A percentile compares a stretch with the other conserved stretches of the same genome.
Evolutionary conservation across 345 rosid species (phyloP).

Genomic region (Leavenworthia alabamica): DNA sequence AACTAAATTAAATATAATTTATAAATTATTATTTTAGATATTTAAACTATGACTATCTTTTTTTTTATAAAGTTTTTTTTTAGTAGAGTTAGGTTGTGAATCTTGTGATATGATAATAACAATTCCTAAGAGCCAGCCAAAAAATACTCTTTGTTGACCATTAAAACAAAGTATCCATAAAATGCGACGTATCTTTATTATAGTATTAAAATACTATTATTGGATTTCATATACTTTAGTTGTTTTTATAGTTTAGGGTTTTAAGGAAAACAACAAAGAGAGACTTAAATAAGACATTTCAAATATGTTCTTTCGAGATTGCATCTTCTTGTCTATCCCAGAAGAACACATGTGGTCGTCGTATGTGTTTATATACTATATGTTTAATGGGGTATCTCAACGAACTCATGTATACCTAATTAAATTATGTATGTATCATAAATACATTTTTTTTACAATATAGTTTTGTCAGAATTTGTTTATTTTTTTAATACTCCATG

Average conservation of each 20-base stretch:
- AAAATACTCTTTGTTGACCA: neutral
- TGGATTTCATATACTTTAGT: neutral
- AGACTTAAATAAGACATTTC: neutral
- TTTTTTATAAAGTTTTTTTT: neutral
- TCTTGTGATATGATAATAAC: constrained; percentile 1
- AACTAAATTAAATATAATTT: neutral
- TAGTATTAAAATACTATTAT: neutral
- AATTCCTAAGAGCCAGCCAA: neutral
- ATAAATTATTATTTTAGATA: neutral
- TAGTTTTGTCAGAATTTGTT: neutral
- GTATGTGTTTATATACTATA: neutral
- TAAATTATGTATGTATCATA: neutral
- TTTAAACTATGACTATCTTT: neutral
- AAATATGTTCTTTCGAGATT: constrained; percentile 21
- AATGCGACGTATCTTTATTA: neutral
- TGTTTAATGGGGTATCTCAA: neutral
- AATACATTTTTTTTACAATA: neutral
- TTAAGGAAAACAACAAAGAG: neutral
- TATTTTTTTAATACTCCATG: neutral
- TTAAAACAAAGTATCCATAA: neutral
- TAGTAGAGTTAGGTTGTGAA: constrained; percentile 1
- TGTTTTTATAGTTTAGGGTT: neutral
- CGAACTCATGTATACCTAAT: neutral
- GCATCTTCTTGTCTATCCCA: constrained; percentile 11
- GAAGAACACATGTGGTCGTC: constrained; percentile 5